Conservation (phyloP, 768 basidiomycete genomes). For the Favolaschia claudopus region DNA sequence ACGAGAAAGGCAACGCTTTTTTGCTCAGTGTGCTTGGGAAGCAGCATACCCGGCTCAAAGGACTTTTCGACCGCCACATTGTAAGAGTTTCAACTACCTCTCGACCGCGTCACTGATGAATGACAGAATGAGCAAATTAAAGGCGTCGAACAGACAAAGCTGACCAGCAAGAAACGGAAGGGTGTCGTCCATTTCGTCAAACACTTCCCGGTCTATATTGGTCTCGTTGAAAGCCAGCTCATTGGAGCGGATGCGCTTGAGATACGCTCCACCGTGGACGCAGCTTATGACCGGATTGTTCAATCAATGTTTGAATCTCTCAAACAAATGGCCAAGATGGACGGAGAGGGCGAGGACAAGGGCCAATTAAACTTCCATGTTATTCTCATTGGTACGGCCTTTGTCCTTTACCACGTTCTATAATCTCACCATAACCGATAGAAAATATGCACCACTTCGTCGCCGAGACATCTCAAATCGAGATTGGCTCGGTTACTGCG, state of each 20-base stretch:
- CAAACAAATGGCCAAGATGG: slow-evolving; percentile 96
- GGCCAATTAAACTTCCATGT: slow-evolving; percentile 97
- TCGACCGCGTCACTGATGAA: neutral
- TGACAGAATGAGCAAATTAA: slow-evolving; percentile 85
- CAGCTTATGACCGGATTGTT: slow-evolving; percentile 88
- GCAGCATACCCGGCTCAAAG: slow-evolving; percentile 79
- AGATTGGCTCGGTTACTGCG: slow-evolving; percentile 64
- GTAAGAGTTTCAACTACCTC: slow-evolving; percentile 46
- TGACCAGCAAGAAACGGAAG: slow-evolving; percentile 90
- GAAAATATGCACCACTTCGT: slow-evolving; percentile 98
- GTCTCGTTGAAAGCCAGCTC: slow-evolving; percentile 85
- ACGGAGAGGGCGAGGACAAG: slow-evolving; percentile 93
- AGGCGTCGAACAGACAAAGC: slow-evolving; percentile 87
- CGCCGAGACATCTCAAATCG: slow-evolving; percentile 77
- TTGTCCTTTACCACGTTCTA: neutral
- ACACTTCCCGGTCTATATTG: slow-evolving; percentile 89
- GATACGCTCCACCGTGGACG: slow-evolving; percentile 78
- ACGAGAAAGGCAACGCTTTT: slow-evolving; percentile 82
- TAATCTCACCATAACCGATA: slow-evolving; percentile 42
- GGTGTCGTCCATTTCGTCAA: slow-evolving; percentile 93
- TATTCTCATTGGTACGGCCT: slow-evolving; percentile 79
- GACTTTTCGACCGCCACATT: slow-evolving; percentile 79
- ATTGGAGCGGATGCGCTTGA: slow-evolving; percentile 78
- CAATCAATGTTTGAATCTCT: slow-evolving; percentile 91
- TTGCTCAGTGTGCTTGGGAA: slow-evolving; percentile 77